These are phyloP conservation scores for Trichophyton simii DNA, from an alignment of 2,329 filamentous ascomycete species.

Conservation along the genomic window DNA sequence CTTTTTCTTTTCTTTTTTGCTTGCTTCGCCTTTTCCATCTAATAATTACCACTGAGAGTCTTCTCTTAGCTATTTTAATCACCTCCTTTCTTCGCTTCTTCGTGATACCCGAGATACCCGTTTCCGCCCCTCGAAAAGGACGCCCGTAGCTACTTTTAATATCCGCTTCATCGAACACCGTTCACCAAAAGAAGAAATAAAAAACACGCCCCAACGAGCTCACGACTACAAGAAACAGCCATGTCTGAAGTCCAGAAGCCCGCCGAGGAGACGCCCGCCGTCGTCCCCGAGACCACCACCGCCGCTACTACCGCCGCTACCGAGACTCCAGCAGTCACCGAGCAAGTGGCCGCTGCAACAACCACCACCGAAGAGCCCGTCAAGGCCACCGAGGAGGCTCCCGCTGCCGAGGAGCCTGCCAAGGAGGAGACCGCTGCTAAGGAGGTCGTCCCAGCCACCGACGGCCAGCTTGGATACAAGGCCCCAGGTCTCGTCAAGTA, in stretches of 20 bases:
- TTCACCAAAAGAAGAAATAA: not conserved
- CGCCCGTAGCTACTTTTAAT: not conserved
- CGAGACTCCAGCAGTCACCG: slow-evolving; percentile 28
- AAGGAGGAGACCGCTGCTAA: slow-evolving; percentile 22
- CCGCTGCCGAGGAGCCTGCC: slow-evolving; percentile 21
- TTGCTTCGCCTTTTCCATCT: slow-evolving; percentile 9
- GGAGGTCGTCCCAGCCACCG: slow-evolving; percentile 55
- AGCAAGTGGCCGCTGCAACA: slow-evolving; percentile 22
- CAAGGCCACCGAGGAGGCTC: slow-evolving; percentile 23
- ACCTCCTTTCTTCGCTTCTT: slow-evolving; percentile 16
- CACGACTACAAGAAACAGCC: not conserved
- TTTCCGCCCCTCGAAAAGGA: slow-evolving; percentile 3
- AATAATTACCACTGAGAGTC: not conserved
- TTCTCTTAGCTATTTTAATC: not conserved
- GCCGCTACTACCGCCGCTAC: slow-evolving; percentile 8
- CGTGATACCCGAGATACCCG: slow-evolving; percentile 22
- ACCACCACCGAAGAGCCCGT: slow-evolving; percentile 9
- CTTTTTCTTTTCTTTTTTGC: slow-evolving; percentile 13
- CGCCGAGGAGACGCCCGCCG: slow-evolving; percentile 45
- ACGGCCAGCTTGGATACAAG: slow-evolving; percentile 84
- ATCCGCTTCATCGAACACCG: not conserved
- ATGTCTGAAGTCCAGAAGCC: slow-evolving; percentile 68
- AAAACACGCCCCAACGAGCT: not conserved
- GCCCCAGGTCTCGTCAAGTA: slow-evolving; percentile 78
- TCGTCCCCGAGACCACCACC: slow-evolving; percentile 21